Evolutionary conservation across 1,139 yeast species (phyloP).

Genomic region (Pneumocystis jirovecii): DNA sequence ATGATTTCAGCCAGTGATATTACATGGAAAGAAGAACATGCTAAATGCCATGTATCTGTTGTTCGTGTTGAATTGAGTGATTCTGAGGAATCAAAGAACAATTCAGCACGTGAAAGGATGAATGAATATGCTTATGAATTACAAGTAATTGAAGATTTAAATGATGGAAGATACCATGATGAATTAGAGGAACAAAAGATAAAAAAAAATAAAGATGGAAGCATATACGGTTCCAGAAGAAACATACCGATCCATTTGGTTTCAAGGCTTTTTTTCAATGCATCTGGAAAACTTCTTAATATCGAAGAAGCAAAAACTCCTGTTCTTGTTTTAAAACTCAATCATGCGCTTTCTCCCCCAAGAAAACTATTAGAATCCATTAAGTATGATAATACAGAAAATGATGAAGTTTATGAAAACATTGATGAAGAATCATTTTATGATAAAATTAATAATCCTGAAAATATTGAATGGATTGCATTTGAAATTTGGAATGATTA

Average conservation of each 20-base stretch:
- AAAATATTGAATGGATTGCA: constrained; percentile 36
- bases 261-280: constrained; percentile 49
- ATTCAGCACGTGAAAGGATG: not conserved
- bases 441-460: constrained; percentile 12
- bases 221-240: constrained; percentile 23
- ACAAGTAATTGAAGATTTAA: constrained; percentile 41
- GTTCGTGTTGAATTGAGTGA: constrained; percentile 20
- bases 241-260: constrained; percentile 26
- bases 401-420: constrained; percentile 14
- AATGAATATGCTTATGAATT: constrained; percentile 32
- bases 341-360: constrained; percentile 21
- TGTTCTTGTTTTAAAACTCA: constrained; percentile 47
- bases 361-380: constrained; percentile 6
- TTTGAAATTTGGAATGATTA: constrained; percentile 32
- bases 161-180: constrained; percentile 66
- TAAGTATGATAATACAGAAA: constrained; percentile 1
- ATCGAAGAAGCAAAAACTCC: constrained; percentile 54
- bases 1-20: constrained; percentile 35
- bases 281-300: constrained; percentile 52
- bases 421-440: constrained; percentile 20
- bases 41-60: constrained; percentile 39
- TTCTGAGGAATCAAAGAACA: not conserved
- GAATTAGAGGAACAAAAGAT: constrained; percentile 28
- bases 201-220: constrained; percentile 13
- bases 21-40: constrained; percentile 46